These are phyloP conservation scores for Astrothelium macrocarpum DNA, from an alignment of 495 filamentous ascomycete species.

Conservation along the genomic window DNA sequence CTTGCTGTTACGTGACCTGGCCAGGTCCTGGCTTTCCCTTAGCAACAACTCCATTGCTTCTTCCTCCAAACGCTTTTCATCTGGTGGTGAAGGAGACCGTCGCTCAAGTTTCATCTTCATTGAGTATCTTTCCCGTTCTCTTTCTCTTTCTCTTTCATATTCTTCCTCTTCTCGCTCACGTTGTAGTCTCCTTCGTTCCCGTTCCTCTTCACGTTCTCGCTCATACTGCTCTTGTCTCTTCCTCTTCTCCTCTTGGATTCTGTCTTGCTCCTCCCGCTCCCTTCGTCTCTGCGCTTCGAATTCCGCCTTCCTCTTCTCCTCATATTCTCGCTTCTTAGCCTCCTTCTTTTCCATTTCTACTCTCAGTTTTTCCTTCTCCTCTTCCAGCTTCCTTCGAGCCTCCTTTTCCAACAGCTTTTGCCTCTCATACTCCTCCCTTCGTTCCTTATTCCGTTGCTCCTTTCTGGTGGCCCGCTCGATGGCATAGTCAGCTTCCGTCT, in stretches of 20 bases:
- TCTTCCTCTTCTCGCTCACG: slow-evolving; percentile 8
- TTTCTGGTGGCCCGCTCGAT: slow-evolving; percentile 57
- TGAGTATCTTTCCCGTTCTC: slow-evolving; percentile 22
- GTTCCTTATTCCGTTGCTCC: slow-evolving; percentile 53
- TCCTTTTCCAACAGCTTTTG: slow-evolving; percentile 57
- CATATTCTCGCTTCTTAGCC: slow-evolving; percentile 15
- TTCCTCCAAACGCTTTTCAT: slow-evolving; percentile 30
- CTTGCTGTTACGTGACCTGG: slow-evolving; percentile 42
- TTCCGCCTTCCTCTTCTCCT: slow-evolving; percentile 10
- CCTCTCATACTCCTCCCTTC: slow-evolving; percentile 54
- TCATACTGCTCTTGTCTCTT: slow-evolving; percentile 13
- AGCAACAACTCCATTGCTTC: slow-evolving; percentile 29
- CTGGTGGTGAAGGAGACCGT: neutral
- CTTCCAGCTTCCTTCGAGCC: slow-evolving; percentile 34
- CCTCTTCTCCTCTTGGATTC: neutral
- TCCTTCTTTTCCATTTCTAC: slow-evolving; percentile 12
- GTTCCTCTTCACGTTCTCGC: slow-evolving; percentile 18
- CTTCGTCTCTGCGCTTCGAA: slow-evolving; percentile 6
- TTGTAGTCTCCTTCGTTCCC: slow-evolving; percentile 12
- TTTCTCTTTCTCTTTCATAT: slow-evolving; percentile 12
- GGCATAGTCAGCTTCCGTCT: slow-evolving; percentile 76
- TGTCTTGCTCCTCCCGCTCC: slow-evolving; percentile 20
- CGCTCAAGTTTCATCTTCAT: neutral
- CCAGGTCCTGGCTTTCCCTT: slow-evolving; percentile 50
- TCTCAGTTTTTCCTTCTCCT: slow-evolving; percentile 11